Evolutionary conservation across 306 rosid genomes (phyloP).

Genomic region (Cyamopsis tetragonoloba): DNA sequence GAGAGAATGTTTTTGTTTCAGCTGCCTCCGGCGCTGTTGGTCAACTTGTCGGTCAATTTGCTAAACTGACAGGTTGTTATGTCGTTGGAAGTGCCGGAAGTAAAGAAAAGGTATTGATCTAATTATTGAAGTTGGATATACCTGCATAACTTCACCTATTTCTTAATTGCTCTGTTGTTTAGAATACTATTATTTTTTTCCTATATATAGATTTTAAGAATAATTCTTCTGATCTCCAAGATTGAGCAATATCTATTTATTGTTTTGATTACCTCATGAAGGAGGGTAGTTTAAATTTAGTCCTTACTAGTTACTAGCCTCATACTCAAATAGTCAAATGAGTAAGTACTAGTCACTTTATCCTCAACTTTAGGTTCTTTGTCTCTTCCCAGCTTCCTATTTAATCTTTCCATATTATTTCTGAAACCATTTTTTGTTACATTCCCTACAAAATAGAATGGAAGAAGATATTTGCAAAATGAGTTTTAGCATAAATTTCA

Average conservation of each 20-base stretch:
- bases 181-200: background rate
- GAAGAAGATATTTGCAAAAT: background rate
- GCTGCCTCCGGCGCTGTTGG: conserved; percentile 34
- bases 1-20: conserved; percentile 32
- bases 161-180: background rate
- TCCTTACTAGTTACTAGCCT: too few relatives aligned
- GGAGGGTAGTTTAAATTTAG: too few relatives aligned
- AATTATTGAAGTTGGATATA: background rate
- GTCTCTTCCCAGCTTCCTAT: too few relatives aligned
- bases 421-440: too few relatives aligned
- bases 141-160: background rate
- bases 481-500: background rate
- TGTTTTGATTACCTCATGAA: too few relatives aligned
- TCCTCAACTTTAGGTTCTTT: too few relatives aligned
- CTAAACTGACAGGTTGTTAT: conserved; percentile 24
- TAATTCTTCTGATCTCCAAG: background rate
- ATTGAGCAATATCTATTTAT: background rate
- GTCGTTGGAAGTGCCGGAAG: conserved; percentile 47
- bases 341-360: too few relatives aligned
- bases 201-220: background rate
- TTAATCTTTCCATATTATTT: too few relatives aligned
- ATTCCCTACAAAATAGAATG: background rate
- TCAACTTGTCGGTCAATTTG: conserved; percentile 35
- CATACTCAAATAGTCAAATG: too few relatives aligned
- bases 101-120: conserved; percentile 33